phyloP scores from a whole-genome alignment of 306 rosid species.

The Vicia faba region DNA sequence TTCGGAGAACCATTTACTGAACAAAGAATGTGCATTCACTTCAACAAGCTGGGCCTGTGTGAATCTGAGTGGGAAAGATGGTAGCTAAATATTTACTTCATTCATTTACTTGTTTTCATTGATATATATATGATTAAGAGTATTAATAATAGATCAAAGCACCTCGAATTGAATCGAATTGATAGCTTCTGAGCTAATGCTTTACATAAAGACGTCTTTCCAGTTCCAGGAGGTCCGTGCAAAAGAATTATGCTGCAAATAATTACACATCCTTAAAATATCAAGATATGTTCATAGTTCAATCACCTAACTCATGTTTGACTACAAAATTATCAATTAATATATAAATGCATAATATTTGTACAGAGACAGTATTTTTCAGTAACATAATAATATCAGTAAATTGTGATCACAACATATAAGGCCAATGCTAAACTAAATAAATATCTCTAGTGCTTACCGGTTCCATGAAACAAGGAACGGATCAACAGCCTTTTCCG shows the following conservation, averaged over 20 bases:
- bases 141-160: constrained; percentile 28
- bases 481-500: constrained; percentile 91
- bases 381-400: constrained; percentile 4
- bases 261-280: constrained; percentile 21
- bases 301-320: constrained; percentile 4
- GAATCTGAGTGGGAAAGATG: constrained; percentile 51
- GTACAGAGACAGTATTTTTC: not conserved
- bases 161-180: constrained; percentile 79
- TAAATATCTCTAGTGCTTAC: constrained; percentile 47
- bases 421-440: constrained; percentile 17
- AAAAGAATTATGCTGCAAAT: constrained; percentile 75
- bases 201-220: constrained; percentile 94
- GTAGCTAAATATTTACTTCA: constrained; percentile 18
- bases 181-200: constrained; percentile 95
- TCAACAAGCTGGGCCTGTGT: constrained; percentile 83
- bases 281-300: constrained; percentile 26
- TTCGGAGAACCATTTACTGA: constrained; percentile 99
- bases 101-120: constrained; percentile 23
- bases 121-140: constrained; percentile 20
- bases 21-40: constrained; percentile 98
- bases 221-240: constrained; percentile 98
- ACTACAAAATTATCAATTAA: not conserved
- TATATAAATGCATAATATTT: constrained; percentile 1
- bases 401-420: not conserved
- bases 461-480: constrained; percentile 98